phyloP scores from a whole-genome alignment of 164 flowering plant genomes.

The Euptelea pleiosperma region DNA sequence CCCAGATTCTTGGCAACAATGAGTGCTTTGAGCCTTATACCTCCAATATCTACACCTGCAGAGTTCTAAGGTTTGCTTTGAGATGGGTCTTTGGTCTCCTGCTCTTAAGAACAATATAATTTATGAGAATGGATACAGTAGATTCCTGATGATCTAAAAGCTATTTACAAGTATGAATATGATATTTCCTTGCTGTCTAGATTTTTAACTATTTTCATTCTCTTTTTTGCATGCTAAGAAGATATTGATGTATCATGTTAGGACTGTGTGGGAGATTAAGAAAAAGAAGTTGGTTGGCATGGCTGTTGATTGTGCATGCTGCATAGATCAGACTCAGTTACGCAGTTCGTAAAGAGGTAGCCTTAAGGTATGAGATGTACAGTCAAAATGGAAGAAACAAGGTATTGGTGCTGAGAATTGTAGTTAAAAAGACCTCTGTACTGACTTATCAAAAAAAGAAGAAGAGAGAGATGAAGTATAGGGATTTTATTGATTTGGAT shows the following conservation, averaged over 20 bases:
- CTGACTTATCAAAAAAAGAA: no score
- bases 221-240: no score
- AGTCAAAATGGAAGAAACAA: no score
- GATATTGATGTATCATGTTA: no score
- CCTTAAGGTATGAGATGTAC: no score
- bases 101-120: conserved; percentile 78
- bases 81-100: conserved; percentile 97
- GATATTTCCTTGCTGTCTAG: no score
- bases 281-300: conserved; percentile 88
- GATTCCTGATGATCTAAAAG: conserved; percentile 68
- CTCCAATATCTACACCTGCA: conserved; percentile 88
- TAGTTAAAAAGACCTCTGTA: no score
- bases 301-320: conserved; percentile 97
- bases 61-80: conserved; percentile 82
- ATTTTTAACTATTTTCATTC: no score
- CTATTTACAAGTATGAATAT: conserved; percentile 78
- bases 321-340: conserved; percentile 93
- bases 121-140: conserved; percentile 80
- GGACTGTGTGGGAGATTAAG: conserved; percentile 99
- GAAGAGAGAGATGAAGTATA: no score
- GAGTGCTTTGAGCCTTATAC: conserved; percentile 99
- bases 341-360: no score
- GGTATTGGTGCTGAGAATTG: no score
- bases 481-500: no score
- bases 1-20: conserved; percentile 96